Evolutionary conservation across 2,329 filamentous ascomycete species (phyloP).

Genomic region (Remersonia thermophila): DNA sequence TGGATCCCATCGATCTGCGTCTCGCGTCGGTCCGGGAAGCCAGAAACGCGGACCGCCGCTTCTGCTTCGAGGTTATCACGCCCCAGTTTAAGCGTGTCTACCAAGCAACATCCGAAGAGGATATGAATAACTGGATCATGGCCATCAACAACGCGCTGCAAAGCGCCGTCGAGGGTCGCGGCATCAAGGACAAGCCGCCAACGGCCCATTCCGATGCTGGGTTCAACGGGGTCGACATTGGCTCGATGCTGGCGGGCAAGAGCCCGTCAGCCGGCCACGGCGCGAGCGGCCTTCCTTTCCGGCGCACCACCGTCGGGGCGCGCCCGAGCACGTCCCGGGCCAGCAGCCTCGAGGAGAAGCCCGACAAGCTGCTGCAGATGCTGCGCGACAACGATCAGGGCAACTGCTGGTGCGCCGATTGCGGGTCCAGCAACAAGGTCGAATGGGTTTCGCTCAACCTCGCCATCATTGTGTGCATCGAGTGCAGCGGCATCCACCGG

Average conservation of each 20-base stretch:
- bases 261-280: slow-evolving; percentile 51
- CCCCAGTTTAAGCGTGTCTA: slow-evolving; percentile 93
- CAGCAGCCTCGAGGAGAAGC: slow-evolving; percentile 66
- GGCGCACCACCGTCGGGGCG: slow-evolving; percentile 84
- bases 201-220: slow-evolving; percentile 34
- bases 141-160: slow-evolving; percentile 96
- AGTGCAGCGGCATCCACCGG: slow-evolving; percentile 94
- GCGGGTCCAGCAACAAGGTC: slow-evolving; percentile 79
- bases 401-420: slow-evolving; percentile 90
- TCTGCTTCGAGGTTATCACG: slow-evolving; percentile 97
- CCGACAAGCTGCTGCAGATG: slow-evolving; percentile 74
- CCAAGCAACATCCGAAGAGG: slow-evolving; percentile 93
- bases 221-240: slow-evolving; percentile 70
- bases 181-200: slow-evolving; percentile 41
- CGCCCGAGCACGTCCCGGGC: slow-evolving; percentile 63
- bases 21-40: slow-evolving; percentile 96
- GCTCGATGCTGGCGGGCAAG: slow-evolving; percentile 86
- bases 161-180: slow-evolving; percentile 79
- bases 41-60: slow-evolving; percentile 82
- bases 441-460: slow-evolving; percentile 99
- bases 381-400: slow-evolving; percentile 84
- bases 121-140: slow-evolving; percentile 93
- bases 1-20: slow-evolving; percentile 92
- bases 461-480: slow-evolving; percentile 90
- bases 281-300: slow-evolving; percentile 49